Percentiles rank a stretch among this genome's conserved stretches.
phyloP scores from a whole-genome alignment of 2,329 filamentous ascomycete genomes.

The Alternaria viburni region DNA sequence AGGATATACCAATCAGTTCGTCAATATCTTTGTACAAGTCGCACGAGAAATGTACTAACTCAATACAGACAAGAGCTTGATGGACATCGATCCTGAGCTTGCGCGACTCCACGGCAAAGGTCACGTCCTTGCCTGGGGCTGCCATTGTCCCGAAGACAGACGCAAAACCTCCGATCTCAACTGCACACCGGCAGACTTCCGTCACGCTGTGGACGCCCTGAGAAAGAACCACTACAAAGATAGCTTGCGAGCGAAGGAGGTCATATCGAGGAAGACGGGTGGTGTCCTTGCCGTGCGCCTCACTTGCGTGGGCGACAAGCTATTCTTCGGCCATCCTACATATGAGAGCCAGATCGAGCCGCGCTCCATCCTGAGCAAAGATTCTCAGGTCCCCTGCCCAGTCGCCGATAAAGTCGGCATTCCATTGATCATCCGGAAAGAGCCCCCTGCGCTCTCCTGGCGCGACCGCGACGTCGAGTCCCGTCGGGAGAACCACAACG shows the following conservation, averaged over 20 bases:
- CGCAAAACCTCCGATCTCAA: neutral
- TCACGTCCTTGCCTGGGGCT: neutral
- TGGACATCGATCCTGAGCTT: constrained; percentile 3
- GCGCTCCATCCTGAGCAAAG: neutral
- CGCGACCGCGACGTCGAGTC: neutral
- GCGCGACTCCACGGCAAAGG: neutral
- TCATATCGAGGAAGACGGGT: neutral
- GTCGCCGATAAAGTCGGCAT: neutral
- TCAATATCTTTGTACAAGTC: neutral
- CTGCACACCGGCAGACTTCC: constrained; percentile 1
- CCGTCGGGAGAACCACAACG: neutral
- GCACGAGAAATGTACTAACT: neutral
- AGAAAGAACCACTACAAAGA: neutral
- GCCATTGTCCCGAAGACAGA: neutral
- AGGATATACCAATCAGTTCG: neutral
- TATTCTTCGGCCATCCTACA: neutral
- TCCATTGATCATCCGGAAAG: neutral
- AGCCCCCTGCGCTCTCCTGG: neutral
- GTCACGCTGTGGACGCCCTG: neutral
- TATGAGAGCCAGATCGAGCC: neutral
- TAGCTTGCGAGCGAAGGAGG: neutral
- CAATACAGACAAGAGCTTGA: neutral
- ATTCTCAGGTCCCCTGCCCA: neutral
- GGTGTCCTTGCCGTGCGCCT: neutral
- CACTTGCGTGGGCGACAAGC: neutral